Evolutionary conservation across 257 asterid species (phyloP).

Genomic region (Solanum ahanhuiri): DNA sequence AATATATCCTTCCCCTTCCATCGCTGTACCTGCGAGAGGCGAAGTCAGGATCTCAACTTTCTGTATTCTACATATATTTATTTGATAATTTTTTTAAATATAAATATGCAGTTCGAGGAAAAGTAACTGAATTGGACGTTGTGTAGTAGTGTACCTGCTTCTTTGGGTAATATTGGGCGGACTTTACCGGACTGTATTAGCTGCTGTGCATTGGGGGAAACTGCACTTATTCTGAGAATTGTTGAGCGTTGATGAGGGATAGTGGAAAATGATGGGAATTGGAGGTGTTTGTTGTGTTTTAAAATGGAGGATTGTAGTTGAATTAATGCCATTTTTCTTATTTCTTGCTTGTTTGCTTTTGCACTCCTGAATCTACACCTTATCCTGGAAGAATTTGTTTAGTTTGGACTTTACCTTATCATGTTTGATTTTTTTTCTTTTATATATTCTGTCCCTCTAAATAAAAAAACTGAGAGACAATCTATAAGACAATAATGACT

Average conservation of each 20-base stretch:
- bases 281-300: conserved; percentile 16
- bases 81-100: not conserved
- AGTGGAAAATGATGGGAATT: conserved; percentile 14
- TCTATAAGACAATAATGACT: too few species aligned
- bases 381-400: conserved; percentile 7
- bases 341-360: not conserved
- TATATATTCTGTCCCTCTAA: not conserved
- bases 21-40: conserved; percentile 32
- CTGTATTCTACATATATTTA: not conserved
- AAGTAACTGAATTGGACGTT: not conserved
- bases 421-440: not conserved
- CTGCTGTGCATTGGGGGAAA: conserved; percentile 46
- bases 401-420: not conserved
- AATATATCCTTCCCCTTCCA: conserved; percentile 55
- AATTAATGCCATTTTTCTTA: conserved; percentile 10
- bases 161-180: conserved; percentile 59
- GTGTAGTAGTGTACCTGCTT: conserved; percentile 34
- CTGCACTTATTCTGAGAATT: conserved; percentile 26
- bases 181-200: conserved; percentile 69
- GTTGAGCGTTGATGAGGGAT: conserved; percentile 22
- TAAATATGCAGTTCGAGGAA: not conserved
- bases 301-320: conserved; percentile 34
- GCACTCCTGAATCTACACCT: not conserved
- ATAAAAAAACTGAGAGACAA: too few species aligned
- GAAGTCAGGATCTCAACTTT: not conserved